Conservation (phyloP, 1,139 yeast species). For the Debaryomyces nepalensis region DNA sequence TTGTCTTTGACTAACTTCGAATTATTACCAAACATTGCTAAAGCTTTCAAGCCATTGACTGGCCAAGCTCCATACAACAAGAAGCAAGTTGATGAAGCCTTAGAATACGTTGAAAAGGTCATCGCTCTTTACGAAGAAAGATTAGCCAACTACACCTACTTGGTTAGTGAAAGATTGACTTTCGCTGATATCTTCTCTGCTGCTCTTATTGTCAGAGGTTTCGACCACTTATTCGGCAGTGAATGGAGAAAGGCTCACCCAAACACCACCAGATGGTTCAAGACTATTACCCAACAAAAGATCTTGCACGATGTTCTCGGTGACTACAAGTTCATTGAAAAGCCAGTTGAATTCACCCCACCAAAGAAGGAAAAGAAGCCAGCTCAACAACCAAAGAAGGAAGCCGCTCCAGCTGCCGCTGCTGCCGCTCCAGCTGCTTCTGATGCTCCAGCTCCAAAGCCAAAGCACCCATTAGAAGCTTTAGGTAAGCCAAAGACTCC, state of each 20-base stretch:
- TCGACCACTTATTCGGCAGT: conserved; percentile 68
- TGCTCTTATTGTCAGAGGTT: conserved; percentile 63
- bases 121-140: conserved; percentile 61
- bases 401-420: conserved; percentile 35
- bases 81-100: conserved; percentile 67
- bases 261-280: conserved; percentile 82
- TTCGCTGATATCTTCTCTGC: conserved; percentile 82
- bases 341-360: conserved; percentile 69
- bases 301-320: conserved; percentile 48
- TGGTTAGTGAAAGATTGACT: conserved; percentile 89
- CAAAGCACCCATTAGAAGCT: conserved; percentile 89
- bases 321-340: conserved; percentile 62
- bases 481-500: conserved; percentile 76
- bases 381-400: conserved; percentile 26
- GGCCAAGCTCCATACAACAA: conserved; percentile 70
- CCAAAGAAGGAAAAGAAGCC: conserved; percentile 80
- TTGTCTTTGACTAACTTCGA: conserved; percentile 81
- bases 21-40: conserved; percentile 48
- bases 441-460: conserved; percentile 59
- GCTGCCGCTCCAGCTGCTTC: conserved; percentile 50
- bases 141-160: conserved; percentile 77
- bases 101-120: conserved; percentile 42
- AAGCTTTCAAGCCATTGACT: conserved; percentile 37
- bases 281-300: conserved; percentile 65
- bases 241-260: conserved; percentile 83